Evolutionary conservation across 2,329 filamentous ascomycete species (phyloP), one percentile per base, ranked within the genome.

Genomic region (Aspergillus persii): DNA sequence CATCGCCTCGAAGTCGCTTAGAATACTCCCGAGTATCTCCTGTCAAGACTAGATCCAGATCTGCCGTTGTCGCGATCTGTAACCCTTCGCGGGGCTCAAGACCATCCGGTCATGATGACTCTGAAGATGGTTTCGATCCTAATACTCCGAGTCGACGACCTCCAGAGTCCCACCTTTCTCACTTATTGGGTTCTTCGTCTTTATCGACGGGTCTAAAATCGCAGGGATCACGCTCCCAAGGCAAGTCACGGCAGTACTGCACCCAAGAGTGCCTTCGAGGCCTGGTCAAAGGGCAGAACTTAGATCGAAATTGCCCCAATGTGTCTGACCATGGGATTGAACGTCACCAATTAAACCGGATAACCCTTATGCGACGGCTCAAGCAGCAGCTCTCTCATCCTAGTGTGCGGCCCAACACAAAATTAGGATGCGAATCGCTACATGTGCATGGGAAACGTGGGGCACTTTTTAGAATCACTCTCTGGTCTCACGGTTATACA

Each of bases 221-320:
- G 31, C 31, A 36, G 3, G 31, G 31, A 36, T 36, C 8, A 36
- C 8, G 8, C 46, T 64, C 56, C 47, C 44, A 57, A 61, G 62
- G 54, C 53, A 59, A 62, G 52, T 56, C 58, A 30, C 61, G 68
- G 50, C 63, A 58, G 49, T 79, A 78, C 61, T 80, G 74, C 64
- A 77, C 76, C 1, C 72, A 78, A 26, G 68, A 68, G 46, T 80
- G 77, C 64, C 68, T 80, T 18, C 66, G 71, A 9, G 76, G 76
- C 15, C 64, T 80, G 33, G 62, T 71, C 8, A 60, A 62, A 7
- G 65, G 71, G 39, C 61, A 62, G 8, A 27, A 59, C 2, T 69
- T 79, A 12, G 74, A 79, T 59, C 26, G 58, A 47, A 26, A 60
- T 4, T 79, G 77, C 65, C 78, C 75, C 0, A 81, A 81, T 60